phyloP scores from a whole-genome alignment of 129 eudicot species.

The Solidago caesia region DNA sequence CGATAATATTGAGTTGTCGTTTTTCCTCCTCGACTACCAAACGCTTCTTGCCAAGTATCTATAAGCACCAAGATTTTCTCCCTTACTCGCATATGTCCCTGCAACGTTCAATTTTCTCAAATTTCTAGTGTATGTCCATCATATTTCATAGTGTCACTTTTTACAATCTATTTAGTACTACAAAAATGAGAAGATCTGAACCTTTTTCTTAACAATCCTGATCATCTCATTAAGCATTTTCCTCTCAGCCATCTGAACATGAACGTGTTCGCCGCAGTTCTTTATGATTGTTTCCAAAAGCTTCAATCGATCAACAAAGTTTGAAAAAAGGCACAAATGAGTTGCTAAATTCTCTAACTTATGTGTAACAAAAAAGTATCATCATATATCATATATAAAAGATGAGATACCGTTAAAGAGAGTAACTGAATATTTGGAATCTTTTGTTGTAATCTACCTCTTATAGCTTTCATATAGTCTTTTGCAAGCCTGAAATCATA shows the following conservation, averaged over 20 bases:
- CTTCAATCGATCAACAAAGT: conserved; percentile 30
- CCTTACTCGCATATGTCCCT: conserved; percentile 85
- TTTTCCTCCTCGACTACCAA: conserved; percentile 80
- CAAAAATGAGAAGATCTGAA: conserved; percentile 3
- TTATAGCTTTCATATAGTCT: conserved; percentile 76
- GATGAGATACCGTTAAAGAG: conserved; percentile 68
- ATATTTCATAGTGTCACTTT: background rate
- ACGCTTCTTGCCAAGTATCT: conserved; percentile 92
- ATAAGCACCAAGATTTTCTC: conserved; percentile 67
- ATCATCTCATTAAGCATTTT: conserved; percentile 77
- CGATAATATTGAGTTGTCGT: conserved; percentile 61
- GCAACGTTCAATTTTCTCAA: conserved; percentile 15
- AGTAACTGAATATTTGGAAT: conserved; percentile 89
- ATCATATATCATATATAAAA: background rate
- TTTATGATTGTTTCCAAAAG: conserved; percentile 93
- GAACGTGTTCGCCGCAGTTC: conserved; percentile 88
- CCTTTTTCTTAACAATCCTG: conserved; percentile 83
- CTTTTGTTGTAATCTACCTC: conserved; percentile 83
- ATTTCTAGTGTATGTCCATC: background rate
- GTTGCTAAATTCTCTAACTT: no score
- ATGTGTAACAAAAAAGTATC: background rate
- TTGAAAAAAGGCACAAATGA: background rate
- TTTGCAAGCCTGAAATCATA: conserved; percentile 66
- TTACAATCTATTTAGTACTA: background rate
- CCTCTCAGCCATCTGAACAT: conserved; percentile 70